Base-by-base conservation (phyloP, 1,284 basidiomycete species). In the Apiotrichum montevideense region DNA sequence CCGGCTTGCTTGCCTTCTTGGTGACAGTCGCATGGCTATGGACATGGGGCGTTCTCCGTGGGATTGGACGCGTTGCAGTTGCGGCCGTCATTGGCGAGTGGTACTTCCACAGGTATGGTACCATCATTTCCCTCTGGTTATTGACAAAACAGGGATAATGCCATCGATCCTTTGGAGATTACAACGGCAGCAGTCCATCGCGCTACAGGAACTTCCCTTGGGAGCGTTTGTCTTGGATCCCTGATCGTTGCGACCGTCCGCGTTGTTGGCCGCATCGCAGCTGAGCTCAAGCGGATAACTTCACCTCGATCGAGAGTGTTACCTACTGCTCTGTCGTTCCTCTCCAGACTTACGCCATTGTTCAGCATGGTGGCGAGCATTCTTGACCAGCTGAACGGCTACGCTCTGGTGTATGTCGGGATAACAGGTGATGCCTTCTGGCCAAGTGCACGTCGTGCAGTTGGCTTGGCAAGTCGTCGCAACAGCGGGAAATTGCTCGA, bases 31-130 rank as follows among this genome's bases (percentile, higher is more conserved):
- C 89, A 0, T 95, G 91, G 89, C 74, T 93, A 2, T 97, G 92
- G 92, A 88, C 84, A 9, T 94, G 91, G 88, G 88, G 85, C 14
- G 85, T 96, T 3, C 84, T 88, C 13, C 81, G 92, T 35, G 92
- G 93, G 1, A 73, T 91, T 0, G 78, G 92, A 52, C 80, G 90
- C 5, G 88, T 88, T 43, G 84, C 86, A 0, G 85, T 87, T 47
- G 86, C 90, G 0, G 87, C 85, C 33, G 88, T 93, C 1, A 83
- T 97, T 41, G 93, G 90, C 1, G 85, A 87, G 43, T 97, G 92
- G 91, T 96, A 95, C 72, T 95, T 92, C 68, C 82, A 87, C 47
- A 83, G 88, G 85, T 89, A 70, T 70, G 83, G 39, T 33, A 37
- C 53, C 14, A 34, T 6, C 6, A 11, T 33, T 6, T 9, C 6